These are phyloP conservation scores for Xylariales sp. DNA, from an alignment of 2,329 filamentous ascomycete genomes.

Conservation along the genomic window DNA sequence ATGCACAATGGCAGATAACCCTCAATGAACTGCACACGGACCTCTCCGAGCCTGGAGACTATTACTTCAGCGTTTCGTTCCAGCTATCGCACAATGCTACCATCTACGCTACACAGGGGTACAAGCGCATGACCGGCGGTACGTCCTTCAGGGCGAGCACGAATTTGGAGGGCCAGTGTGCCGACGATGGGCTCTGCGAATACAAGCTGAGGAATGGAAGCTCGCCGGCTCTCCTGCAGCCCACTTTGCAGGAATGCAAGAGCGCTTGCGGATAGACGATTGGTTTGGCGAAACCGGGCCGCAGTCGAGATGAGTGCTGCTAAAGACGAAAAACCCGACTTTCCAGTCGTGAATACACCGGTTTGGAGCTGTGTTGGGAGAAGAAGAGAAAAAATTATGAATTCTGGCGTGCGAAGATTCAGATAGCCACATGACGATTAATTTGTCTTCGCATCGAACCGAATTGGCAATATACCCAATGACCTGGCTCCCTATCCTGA, in stretches of 20 bases:
- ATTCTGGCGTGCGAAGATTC: background rate
- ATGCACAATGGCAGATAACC: slow-evolving; percentile 39
- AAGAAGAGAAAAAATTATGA: no score
- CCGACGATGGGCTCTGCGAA: slow-evolving; percentile 36
- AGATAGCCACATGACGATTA: background rate
- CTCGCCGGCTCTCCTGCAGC: slow-evolving; percentile 38
- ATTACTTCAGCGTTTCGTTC: slow-evolving; percentile 39
- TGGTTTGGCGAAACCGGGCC: background rate
- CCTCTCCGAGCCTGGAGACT: slow-evolving; percentile 28
- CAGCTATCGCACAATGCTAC: slow-evolving; percentile 35
- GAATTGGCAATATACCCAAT: no score
- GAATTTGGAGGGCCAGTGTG: slow-evolving; percentile 39
- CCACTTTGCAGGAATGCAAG: slow-evolving; percentile 41
- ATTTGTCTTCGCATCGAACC: no score
- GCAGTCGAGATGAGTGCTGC: no score
- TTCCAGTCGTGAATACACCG: background rate
- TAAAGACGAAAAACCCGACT: no score
- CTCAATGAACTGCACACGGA: slow-evolving; percentile 40
- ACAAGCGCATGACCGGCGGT: slow-evolving; percentile 37
- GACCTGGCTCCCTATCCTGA: no score
- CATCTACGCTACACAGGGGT: slow-evolving; percentile 35
- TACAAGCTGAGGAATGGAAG: slow-evolving; percentile 37
- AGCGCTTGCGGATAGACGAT: slow-evolving; percentile 36
- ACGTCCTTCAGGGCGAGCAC: slow-evolving; percentile 21
- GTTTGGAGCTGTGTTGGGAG: background rate